Percentiles rank a stretch among this genome's conserved stretches.
Conservation (phyloP, 2,329 filamentous ascomycete genomes). For the Dactylellina sp. region DNA sequence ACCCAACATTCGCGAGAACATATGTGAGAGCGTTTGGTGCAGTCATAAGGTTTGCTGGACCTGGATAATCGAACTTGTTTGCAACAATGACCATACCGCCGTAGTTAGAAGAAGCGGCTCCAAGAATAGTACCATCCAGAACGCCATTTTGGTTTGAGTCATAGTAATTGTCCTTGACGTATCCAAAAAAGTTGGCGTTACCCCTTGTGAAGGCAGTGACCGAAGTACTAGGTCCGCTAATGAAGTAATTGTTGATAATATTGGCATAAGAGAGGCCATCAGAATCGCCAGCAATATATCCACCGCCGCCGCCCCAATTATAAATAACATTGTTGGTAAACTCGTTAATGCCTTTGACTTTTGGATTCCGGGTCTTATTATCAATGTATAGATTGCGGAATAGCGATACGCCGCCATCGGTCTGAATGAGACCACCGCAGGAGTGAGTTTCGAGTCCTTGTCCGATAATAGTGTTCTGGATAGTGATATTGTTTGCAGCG, state of each 20-base stretch:
- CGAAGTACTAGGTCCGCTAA: constrained; percentile 68
- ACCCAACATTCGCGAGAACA: constrained; percentile 65
- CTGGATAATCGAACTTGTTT: constrained; percentile 65
- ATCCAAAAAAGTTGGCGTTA: constrained; percentile 69
- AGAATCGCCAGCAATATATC: constrained; percentile 70
- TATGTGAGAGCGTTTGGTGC: constrained; percentile 64
- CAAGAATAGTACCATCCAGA: constrained; percentile 67
- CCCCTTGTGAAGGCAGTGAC: constrained; percentile 69
- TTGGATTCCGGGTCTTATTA: constrained; percentile 71
- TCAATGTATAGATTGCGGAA: constrained; percentile 71
- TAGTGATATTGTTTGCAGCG: constrained; percentile 66
- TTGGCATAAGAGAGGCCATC: constrained; percentile 67
- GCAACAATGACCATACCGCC: constrained; percentile 66
- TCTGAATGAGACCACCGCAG: constrained; percentile 69
- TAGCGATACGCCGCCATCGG: constrained; percentile 67
- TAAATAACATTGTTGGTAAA: constrained; percentile 67
- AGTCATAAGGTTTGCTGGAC: constrained; percentile 64
- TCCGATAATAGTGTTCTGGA: constrained; percentile 69
- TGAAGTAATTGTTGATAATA: constrained; percentile 71
- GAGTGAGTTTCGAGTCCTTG: constrained; percentile 70
- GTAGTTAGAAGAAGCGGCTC: constrained; percentile 64
- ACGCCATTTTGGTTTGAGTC: constrained; percentile 68
- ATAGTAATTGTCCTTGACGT: constrained; percentile 69
- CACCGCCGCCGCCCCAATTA: constrained; percentile 70
- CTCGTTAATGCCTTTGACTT: constrained; percentile 71